phyloP scores from a whole-genome alignment of 2,329 filamentous ascomycete species.

The Fusarium nematophilum region DNA sequence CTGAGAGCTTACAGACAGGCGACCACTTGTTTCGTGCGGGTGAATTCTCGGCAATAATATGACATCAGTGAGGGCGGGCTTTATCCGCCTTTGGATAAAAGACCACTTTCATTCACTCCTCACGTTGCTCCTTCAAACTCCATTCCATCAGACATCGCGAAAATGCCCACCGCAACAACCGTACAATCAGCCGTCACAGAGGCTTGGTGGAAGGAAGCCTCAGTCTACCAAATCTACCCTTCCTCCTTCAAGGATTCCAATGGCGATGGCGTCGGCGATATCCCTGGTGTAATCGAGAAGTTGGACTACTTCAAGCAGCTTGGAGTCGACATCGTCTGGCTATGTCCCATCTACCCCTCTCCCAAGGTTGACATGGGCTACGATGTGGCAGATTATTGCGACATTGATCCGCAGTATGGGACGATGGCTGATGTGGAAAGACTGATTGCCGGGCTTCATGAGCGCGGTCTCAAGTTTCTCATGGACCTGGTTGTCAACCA shows the following conservation, averaged over 20 bases:
- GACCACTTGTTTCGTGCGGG: constrained; percentile 5
- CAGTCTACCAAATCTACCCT: constrained; percentile 61
- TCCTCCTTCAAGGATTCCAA: constrained; percentile 67
- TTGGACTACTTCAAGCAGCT: constrained; percentile 70
- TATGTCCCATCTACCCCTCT: constrained; percentile 72
- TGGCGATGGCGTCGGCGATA: constrained; percentile 69
- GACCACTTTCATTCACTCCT: not conserved
- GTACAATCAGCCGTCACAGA: constrained; percentile 2
- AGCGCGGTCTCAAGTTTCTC: constrained; percentile 74
- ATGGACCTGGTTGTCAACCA: constrained; percentile 84
- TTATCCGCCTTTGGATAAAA: constrained; percentile 5
- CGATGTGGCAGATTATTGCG: constrained; percentile 74
- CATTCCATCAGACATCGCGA: not conserved
- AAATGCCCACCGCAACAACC: constrained; percentile 7
- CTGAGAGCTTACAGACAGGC: not conserved
- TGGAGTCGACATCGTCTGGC: constrained; percentile 74
- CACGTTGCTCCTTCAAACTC: not conserved
- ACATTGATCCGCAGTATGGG: constrained; percentile 73
- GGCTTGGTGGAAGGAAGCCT: constrained; percentile 67
- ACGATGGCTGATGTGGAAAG: constrained; percentile 72
- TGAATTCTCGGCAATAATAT: not conserved
- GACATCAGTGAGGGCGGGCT: not conserved
- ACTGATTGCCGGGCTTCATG: constrained; percentile 68
- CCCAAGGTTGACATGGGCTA: constrained; percentile 79
- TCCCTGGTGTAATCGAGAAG: constrained; percentile 70